phyloP scores from a whole-genome alignment of 2,329 filamentous ascomycete genomes.

The Sporothrix protearum region DNA sequence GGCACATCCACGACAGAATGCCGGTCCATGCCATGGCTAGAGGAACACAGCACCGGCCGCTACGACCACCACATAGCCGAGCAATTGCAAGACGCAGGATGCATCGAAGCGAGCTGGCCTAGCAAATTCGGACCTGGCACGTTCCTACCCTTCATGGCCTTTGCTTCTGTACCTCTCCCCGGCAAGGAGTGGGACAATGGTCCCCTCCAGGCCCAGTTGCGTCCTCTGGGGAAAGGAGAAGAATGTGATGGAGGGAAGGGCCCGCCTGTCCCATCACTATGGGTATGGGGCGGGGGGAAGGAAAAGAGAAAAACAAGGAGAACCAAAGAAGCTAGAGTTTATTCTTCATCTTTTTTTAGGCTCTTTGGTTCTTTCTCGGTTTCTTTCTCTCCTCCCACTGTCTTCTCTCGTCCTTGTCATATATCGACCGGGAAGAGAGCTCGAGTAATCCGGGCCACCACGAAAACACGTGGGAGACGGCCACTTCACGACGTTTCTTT shows the following conservation, averaged over 20 bases:
- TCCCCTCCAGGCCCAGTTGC: not conserved
- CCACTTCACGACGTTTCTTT: conserved; percentile 9
- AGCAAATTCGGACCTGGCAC: not conserved
- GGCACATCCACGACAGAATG: not conserved
- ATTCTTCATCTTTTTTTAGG: too few relatives aligned
- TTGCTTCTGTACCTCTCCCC: not conserved
- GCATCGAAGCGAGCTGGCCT: conserved; percentile 4
- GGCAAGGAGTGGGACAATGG: not conserved
- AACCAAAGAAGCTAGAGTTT: conserved; percentile 1
- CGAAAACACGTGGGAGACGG: not conserved
- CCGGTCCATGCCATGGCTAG: not conserved
- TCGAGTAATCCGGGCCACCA: too few relatives aligned
- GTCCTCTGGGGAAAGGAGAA: conserved; percentile 1
- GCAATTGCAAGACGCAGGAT: not conserved
- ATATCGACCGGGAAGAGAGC: not conserved
- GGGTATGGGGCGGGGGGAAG: not conserved
- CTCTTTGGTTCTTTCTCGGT: not conserved
- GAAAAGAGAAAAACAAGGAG: not conserved
- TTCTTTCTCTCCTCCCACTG: not conserved
- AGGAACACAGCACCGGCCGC: not conserved
- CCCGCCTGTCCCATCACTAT: not conserved
- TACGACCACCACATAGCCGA: not conserved
- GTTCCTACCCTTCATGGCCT: not conserved
- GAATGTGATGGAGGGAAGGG: not conserved
- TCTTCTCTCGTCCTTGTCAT: not conserved